These are phyloP conservation scores for Xanthoparmelia taractica DNA, from an alignment of 495 filamentous ascomycete species.

Conservation along the genomic window DNA sequence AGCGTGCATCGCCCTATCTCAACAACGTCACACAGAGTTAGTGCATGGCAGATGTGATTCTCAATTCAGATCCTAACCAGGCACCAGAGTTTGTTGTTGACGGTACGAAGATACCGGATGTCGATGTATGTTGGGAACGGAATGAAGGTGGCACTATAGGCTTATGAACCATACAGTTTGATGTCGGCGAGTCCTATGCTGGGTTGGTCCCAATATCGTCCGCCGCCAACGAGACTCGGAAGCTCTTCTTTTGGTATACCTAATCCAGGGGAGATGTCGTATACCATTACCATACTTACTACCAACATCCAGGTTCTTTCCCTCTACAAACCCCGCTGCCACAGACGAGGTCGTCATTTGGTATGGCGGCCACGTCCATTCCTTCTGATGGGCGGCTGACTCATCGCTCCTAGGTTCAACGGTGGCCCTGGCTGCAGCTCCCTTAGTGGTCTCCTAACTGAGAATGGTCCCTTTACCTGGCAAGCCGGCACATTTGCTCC, in stretches of 20 bases:
- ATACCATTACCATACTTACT: not conserved
- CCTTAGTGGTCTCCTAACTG: conserved; percentile 58
- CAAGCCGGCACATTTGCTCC: conserved; percentile 51
- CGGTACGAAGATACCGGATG: conserved; percentile 51
- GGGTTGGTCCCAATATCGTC: conserved; percentile 57
- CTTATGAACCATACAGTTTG: conserved; percentile 36
- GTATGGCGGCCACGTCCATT: not conserved
- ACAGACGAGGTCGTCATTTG: conserved; percentile 67
- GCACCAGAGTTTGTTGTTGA: conserved; percentile 54
- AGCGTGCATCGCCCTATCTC: conserved; percentile 4
- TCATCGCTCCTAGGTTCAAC: conserved; percentile 40
- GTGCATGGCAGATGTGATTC: not conserved
- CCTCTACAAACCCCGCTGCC: conserved; percentile 20
- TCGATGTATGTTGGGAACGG: conserved; percentile 32
- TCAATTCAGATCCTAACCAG: not conserved
- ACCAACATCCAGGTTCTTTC: conserved; percentile 7
- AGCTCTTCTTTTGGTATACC: conserved; percentile 44
- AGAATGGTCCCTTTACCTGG: conserved; percentile 60
- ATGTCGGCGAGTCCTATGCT: conserved; percentile 70
- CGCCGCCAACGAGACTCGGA: conserved; percentile 36
- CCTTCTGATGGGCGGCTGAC: not conserved
- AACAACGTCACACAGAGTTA: not conserved
- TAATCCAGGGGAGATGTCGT: not conserved
- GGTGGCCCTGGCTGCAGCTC: conserved; percentile 64
- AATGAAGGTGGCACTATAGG: not conserved